Evolutionary conservation across 176 grass and related monocot genomes (phyloP).

Genomic region (Cenchrus fungigraminus): DNA sequence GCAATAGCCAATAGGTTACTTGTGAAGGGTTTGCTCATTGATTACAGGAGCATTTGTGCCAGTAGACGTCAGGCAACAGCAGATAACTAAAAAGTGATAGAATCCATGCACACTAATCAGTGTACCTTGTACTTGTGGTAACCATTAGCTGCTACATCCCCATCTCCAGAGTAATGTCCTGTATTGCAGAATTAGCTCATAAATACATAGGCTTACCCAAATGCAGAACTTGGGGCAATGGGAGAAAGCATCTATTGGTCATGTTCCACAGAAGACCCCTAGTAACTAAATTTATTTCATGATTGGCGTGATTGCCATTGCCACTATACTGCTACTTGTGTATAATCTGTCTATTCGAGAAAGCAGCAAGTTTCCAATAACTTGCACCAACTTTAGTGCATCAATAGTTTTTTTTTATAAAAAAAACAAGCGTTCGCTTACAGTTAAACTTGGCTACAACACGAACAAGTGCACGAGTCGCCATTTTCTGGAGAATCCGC

Average conservation of each 20-base stretch:
- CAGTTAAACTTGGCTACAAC: neutral
- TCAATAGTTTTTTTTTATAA: too few species aligned
- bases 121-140: slow-evolving; percentile 63
- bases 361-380: neutral
- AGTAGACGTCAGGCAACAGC: neutral
- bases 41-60: neutral
- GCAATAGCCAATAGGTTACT: neutral
- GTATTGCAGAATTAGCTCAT: slow-evolving; percentile 2
- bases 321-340: neutral
- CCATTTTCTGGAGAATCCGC: neutral
- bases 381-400: neutral
- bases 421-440: too few species aligned
- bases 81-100: neutral
- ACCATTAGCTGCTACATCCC: slow-evolving; percentile 50
- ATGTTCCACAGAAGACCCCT: neutral
- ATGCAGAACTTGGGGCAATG: neutral
- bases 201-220: neutral
- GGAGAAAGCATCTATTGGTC: neutral
- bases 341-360: neutral
- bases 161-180: slow-evolving; percentile 15
- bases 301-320: too few species aligned
- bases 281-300: neutral
- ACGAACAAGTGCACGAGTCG: neutral
- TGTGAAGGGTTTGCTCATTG: neutral
- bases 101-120: neutral